Base-by-base conservation (phyloP, 2,329 filamentous ascomycete genomes). In the Thielaviopsis musarum region DNA sequence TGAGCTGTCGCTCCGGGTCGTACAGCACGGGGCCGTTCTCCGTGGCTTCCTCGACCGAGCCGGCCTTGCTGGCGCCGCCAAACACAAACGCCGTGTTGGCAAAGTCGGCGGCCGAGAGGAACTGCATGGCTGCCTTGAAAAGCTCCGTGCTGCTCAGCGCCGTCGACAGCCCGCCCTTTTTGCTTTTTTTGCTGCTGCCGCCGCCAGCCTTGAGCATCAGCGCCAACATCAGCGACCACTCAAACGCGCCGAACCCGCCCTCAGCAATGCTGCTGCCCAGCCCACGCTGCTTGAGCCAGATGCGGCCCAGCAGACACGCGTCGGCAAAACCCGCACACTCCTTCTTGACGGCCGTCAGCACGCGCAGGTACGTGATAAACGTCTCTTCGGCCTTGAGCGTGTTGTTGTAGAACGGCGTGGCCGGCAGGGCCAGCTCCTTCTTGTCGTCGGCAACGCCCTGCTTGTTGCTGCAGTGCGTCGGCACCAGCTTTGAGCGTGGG, bases 91-190 rank as follows among this genome's bases (percentile, higher is more conserved):
- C 82, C 64, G 81, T 86, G 65, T 81, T 84, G 60, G 74, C 75
- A 59, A 96, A 74, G 66, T 95, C 84, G 45, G 81, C 84, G 1
- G 81, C 79, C 1, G 86, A 83, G 19, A 98, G 74, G 65, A 91
- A 93, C 68, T 96, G 91, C n/a, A 98, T 74, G 1, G 85, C 83
- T 2, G 89, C 91, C 71, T 96, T 97, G 78, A 98, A 96, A 52
- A 97, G 77, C 70, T 97, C 91, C 24, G 91, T 93, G 70, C 86
- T 87, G 73, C 87, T 95, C 66, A 95, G 86, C 7, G 88, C 88
- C 5, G 81, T 77, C 5, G 90, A 89, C 17, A 97, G 76, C 1
- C 87, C 86, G 19, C 61, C 59, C 49, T 61, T 61, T 19, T 53
- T 52, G 62, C 84, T 84, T 21, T 45, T 45, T 3, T 15, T n/a